Base-by-base conservation (phyloP, 345 rosid genomes). In the Citropsis articulata region DNA sequence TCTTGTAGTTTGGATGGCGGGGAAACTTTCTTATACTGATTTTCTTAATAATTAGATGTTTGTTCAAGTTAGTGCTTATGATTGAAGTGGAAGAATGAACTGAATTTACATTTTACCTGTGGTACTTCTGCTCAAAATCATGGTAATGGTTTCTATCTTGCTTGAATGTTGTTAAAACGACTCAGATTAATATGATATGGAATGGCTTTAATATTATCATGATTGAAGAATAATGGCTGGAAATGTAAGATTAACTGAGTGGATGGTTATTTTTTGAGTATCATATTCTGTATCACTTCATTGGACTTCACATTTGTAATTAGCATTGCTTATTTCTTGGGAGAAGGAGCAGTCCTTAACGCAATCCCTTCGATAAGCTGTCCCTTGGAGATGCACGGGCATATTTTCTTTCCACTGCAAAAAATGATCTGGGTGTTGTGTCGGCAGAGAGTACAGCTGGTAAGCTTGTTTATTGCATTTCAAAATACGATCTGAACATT, bases 351-450 rank as follows among this genome's bases (percentile, higher is more conserved):
- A 62, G 53, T 63, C 85, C 83, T 86, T 83, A 78, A 81, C 79
- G 2, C 8, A 22, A 62, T 30, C 62, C 48, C 73, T 81, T 40
- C 65, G 13, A 65, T 40, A 77, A 95, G 99, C 87, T 95, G 72
- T 95, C 99, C 31, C 94, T 93, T 42, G 99, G 99, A 80, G 99
- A 95, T 85, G 89, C 98, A 59, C 93, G 97, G 75, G 96, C 99
- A 62, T 95, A 95, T 86, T 91, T 91, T 83, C 84, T 95, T 48
- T 92, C 99, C 60, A 95, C 99, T 2, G 98, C 96, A 13, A 86
- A 91, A 85, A 93, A 95, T 73, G 97, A 95, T 69, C 90, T 93
- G 25, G 99, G 99, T 25, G 98, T 95, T 50, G 88, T 95, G 57
- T 91, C 99, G 18, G 98, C 97, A 9, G 94, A 93, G 73, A 93